Conservation (phyloP, 2,329 filamentous ascomycete species). For the Sporothrix brunneoviolacea region DNA sequence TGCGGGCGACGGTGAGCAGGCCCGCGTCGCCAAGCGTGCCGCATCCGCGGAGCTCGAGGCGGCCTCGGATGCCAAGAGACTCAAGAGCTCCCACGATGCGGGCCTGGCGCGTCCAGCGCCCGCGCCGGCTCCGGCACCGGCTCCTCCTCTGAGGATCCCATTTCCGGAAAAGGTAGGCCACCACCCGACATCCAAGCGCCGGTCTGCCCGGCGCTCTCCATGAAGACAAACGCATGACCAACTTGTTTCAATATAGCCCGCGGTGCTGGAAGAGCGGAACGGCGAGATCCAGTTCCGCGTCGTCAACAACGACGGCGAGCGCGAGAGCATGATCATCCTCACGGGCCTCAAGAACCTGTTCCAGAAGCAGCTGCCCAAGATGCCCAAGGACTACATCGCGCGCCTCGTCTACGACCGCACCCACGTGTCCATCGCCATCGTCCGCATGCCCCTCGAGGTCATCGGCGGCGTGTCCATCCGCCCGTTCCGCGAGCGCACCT, state of each 20-base stretch:
- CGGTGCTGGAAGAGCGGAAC: constrained; percentile 86
- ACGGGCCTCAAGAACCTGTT: constrained; percentile 97
- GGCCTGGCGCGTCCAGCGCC: background rate
- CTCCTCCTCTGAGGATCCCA: constrained; percentile 59
- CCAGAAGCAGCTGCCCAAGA: constrained; percentile 96
- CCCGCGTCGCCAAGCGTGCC: constrained; percentile 55
- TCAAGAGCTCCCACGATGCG: constrained; percentile 46
- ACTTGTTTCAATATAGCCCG: too few relatives aligned
- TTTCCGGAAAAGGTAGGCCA: constrained; percentile 74
- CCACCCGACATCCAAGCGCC: background rate
- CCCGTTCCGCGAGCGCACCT: constrained; percentile 83
- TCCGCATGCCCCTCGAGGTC: constrained; percentile 94
- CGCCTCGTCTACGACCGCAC: constrained; percentile 95
- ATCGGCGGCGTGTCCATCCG: constrained; percentile 95
- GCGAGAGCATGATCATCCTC: constrained; percentile 87
- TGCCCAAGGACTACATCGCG: constrained; percentile 99
- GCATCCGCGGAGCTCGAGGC: constrained; percentile 59
- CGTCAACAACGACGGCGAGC: constrained; percentile 89
- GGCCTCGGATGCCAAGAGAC: constrained; percentile 56
- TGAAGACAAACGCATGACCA: too few relatives aligned
- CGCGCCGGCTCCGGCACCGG: constrained; percentile 26
- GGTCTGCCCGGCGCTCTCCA: too few relatives aligned
- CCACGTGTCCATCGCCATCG: constrained; percentile 92
- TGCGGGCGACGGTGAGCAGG: too few relatives aligned
- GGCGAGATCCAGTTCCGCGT: constrained; percentile 96